Percentiles rank a stretch among this genome's conserved stretches.
Evolutionary conservation across 495 filamentous ascomycete genomes (phyloP).

Genomic region (Aspergillus diversus): DNA sequence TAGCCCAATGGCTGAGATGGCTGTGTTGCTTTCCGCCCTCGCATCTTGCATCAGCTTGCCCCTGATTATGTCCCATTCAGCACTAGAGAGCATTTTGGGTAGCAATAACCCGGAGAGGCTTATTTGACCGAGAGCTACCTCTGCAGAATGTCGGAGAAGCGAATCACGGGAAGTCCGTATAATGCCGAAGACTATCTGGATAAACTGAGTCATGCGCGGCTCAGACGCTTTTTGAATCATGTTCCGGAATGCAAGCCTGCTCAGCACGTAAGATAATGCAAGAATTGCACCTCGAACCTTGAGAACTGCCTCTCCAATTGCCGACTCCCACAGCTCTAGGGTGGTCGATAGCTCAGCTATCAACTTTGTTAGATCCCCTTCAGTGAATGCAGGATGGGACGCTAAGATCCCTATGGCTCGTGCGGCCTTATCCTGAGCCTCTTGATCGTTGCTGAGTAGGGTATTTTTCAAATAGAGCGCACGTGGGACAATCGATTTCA

Average conservation of each 20-base stretch:
- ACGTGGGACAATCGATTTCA: constrained; percentile 53
- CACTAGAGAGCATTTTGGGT: constrained; percentile 38
- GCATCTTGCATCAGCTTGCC: constrained; percentile 65
- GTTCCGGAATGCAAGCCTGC: constrained; percentile 57
- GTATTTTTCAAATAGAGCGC: constrained; percentile 56
- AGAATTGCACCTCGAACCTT: constrained; percentile 63
- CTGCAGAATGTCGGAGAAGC: constrained; percentile 60
- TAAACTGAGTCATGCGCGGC: constrained; percentile 39
- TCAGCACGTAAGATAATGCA: constrained; percentile 61
- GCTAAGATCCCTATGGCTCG: constrained; percentile 78
- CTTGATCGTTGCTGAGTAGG: constrained; percentile 69
- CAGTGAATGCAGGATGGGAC: constrained; percentile 58
- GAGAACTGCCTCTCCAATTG: constrained; percentile 63
- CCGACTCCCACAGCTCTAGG: constrained; percentile 53
- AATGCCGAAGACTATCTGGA: constrained; percentile 49
- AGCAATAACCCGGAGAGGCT: constrained; percentile 67
- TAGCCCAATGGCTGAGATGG: constrained; percentile 74
- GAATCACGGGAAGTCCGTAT: constrained; percentile 55
- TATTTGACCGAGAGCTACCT: constrained; percentile 73
- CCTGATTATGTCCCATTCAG: constrained; percentile 50
- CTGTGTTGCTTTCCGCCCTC: constrained; percentile 79
- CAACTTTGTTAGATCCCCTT: constrained; percentile 40
- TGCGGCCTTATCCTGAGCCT: constrained; percentile 63
- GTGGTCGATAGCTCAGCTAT: constrained; percentile 44
- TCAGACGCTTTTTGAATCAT: constrained; percentile 35